These are phyloP conservation scores for Tolypocladium sp. DNA, from an alignment of 2,329 filamentous ascomycete species.

Conservation along the genomic window DNA sequence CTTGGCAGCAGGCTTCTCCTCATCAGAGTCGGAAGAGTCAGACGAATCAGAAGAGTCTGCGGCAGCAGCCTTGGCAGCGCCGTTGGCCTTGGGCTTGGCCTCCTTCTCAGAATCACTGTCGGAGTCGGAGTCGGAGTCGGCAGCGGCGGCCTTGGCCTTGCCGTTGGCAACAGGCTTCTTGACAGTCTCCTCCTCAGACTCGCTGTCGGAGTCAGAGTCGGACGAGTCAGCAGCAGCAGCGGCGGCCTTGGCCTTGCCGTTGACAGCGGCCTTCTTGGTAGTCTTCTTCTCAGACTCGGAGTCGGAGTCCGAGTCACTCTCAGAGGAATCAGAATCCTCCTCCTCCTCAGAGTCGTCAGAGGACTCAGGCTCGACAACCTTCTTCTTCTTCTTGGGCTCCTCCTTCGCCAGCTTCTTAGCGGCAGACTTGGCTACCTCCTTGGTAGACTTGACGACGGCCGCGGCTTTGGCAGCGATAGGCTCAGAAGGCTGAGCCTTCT, in stretches of 20 bases:
- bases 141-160: constrained; percentile 20
- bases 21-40: constrained; percentile 19
- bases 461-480: constrained; percentile 52
- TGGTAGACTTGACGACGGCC: constrained; percentile 56
- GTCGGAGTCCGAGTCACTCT: constrained; percentile 18
- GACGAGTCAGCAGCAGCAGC: constrained; percentile 9
- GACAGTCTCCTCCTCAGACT: constrained; percentile 21
- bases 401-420: constrained; percentile 38
- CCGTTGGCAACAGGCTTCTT: constrained; percentile 9
- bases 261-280: constrained; percentile 24
- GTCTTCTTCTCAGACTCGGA: constrained; percentile 15
- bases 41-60: constrained; percentile 23
- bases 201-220: constrained; percentile 18
- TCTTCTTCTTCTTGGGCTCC: constrained; percentile 41
- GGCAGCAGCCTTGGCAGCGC: constrained; percentile 19
- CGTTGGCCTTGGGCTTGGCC: constrained; percentile 11
- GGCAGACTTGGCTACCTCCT: constrained; percentile 55
- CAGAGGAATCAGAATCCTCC: constrained; percentile 23
- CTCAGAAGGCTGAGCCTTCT: constrained; percentile 43
- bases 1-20: constrained; percentile 16
- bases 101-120: constrained; percentile 29
- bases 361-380: constrained; percentile 32
- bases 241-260: constrained; percentile 16
- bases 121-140: constrained; percentile 26
- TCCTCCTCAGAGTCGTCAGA: constrained; percentile 24